Evolutionary conservation across 1,284 basidiomycete genomes (phyloP).

Genomic region (Salmacisia buchloeana): DNA sequence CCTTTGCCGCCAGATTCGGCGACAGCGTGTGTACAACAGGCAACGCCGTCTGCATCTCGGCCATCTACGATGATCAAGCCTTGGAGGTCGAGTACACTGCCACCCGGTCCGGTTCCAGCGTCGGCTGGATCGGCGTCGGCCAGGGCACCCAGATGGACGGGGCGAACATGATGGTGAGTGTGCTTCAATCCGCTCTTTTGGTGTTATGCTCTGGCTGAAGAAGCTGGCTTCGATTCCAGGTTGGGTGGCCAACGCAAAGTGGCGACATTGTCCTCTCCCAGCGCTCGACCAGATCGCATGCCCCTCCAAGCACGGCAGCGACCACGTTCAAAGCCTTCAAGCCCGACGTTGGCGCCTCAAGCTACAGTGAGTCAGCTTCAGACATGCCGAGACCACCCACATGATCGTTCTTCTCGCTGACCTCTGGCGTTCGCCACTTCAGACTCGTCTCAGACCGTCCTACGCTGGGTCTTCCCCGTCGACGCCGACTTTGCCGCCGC

Average conservation of each 20-base stretch:
- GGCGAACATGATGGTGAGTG: slow-evolving; percentile 39
- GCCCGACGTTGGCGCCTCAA: slow-evolving; percentile 10
- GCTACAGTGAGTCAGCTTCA: neutral
- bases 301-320: slow-evolving; percentile 55
- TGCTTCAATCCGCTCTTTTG: neutral
- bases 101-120: neutral
- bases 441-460: slow-evolving; percentile 25
- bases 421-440: slow-evolving; percentile 14
- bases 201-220: neutral
- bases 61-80: slow-evolving; percentile 1
- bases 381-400: neutral
- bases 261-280: slow-evolving; percentile 61
- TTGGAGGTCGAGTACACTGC: neutral
- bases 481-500: slow-evolving; percentile 14
- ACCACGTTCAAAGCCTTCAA: slow-evolving; percentile 28
- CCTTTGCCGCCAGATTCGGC: neutral
- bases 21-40: neutral
- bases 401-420: neutral
- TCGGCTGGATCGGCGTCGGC: slow-evolving; percentile 30
- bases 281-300: slow-evolving; percentile 55
- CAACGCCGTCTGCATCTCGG: neutral
- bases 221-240: no score
- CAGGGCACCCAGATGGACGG: slow-evolving; percentile 24
- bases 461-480: slow-evolving; percentile 28
- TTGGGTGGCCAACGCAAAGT: slow-evolving; percentile 62